A percentile compares a stretch with the other conserved stretches of the same genome.
Conservation (phyloP, 441 rosid species). For the Gossypium lobatum region DNA sequence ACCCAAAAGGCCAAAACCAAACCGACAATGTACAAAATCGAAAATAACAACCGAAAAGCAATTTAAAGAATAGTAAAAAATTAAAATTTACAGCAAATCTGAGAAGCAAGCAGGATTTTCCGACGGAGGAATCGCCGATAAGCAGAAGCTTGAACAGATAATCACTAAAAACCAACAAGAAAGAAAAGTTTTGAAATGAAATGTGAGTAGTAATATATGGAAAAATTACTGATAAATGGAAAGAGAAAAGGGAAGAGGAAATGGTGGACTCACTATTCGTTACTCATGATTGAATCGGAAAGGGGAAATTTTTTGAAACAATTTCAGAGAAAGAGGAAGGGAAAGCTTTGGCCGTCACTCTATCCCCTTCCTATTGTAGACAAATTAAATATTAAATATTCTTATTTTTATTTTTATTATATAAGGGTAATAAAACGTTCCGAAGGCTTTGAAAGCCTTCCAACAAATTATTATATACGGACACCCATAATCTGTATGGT, state of each 20-base stretch:
- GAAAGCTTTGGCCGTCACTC: not conserved
- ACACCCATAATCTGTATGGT: too few relatives aligned
- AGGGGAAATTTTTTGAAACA: not conserved
- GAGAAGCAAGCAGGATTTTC: slow-evolving; percentile 83
- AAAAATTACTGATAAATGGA: not conserved
- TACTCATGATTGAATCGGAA: slow-evolving; percentile 56
- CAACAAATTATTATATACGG: too few relatives aligned
- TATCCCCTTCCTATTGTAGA: too few relatives aligned
- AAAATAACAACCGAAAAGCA: not conserved
- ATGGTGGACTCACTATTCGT: slow-evolving; percentile 48
- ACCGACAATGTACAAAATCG: not conserved
- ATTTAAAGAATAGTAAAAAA: not conserved
- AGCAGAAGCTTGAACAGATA: slow-evolving; percentile 78
- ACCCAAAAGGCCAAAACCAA: not conserved
- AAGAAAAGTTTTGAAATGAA: not conserved
- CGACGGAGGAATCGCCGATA: slow-evolving; percentile 82
- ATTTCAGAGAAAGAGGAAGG: not conserved
- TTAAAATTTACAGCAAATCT: slow-evolving; percentile 53
- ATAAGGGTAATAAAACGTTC: too few relatives aligned
- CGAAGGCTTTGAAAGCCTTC: too few relatives aligned
- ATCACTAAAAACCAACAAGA: slow-evolving; percentile 31
- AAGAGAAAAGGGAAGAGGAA: not conserved
- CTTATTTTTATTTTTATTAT: too few relatives aligned
- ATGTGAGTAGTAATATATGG: not conserved
- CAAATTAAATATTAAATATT: too few relatives aligned